These are phyloP conservation scores for Chiua virens DNA, from an alignment of 768 basidiomycete genomes.

Conservation along the genomic window DNA sequence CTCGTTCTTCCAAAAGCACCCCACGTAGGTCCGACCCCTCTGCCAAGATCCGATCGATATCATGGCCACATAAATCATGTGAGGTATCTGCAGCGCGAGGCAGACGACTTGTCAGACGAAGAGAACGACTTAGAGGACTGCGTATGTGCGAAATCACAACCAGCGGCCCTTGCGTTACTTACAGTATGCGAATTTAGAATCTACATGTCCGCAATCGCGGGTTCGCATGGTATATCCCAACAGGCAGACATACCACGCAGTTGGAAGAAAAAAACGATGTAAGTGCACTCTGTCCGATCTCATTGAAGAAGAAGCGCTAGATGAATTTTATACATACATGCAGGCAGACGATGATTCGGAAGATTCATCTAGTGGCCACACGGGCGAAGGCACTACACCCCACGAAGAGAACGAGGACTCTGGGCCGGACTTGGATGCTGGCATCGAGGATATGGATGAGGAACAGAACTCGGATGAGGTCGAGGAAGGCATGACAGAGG, in stretches of 20 bases:
- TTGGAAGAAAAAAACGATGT: constrained; percentile 88
- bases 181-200: constrained; percentile 41
- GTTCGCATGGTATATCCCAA: constrained; percentile 65
- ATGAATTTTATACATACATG: not conserved
- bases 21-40: constrained; percentile 62
- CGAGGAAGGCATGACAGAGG: constrained; percentile 50
- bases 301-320: not conserved
- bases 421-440: constrained; percentile 37
- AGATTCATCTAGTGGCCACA: constrained; percentile 32
- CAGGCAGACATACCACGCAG: constrained; percentile 70
- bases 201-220: constrained; percentile 63
- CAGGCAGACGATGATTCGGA: constrained; percentile 39
- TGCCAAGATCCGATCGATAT: constrained; percentile 46
- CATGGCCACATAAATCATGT: constrained; percentile 60
- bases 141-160: constrained; percentile 39
- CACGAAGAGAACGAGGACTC: constrained; percentile 43
- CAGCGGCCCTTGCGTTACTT: not conserved
- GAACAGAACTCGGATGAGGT: constrained; percentile 43
- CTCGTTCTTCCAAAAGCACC: constrained; percentile 64
- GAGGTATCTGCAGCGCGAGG: constrained; percentile 71
- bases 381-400: constrained; percentile 28
- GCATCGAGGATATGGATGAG: constrained; percentile 43
- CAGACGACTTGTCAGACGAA: constrained; percentile 84
- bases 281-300: constrained; percentile 16
- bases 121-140: constrained; percentile 79